Percentiles rank a stretch among this genome's conserved stretches.
Evolutionary conservation across 805 yeast genomes (phyloP).

Genomic region (Lachancea thermotolerans): DNA sequence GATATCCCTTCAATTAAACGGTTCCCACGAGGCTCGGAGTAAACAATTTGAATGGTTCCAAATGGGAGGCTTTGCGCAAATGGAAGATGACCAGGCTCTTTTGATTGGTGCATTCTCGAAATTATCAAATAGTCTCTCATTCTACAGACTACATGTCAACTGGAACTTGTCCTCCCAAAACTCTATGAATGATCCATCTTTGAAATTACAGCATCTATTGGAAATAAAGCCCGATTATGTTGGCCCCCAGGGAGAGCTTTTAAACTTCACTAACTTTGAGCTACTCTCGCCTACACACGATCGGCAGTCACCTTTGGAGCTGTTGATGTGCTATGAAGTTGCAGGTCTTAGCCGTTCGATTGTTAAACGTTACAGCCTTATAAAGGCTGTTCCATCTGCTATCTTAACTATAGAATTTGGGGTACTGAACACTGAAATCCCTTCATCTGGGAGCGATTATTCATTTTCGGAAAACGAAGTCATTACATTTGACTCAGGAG

Average conservation of each 20-base stretch:
- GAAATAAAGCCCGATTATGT: constrained; percentile 19
- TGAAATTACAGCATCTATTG: constrained; percentile 22
- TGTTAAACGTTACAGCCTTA: constrained; percentile 23
- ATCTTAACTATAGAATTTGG: constrained; percentile 14
- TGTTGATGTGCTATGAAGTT: constrained; percentile 20
- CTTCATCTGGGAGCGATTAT: constrained; percentile 7
- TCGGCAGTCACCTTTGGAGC: constrained; percentile 25
- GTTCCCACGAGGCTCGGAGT: constrained; percentile 15
- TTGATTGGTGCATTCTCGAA: constrained; percentile 27
- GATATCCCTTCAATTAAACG: constrained; percentile 25
- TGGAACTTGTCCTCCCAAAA: constrained; percentile 28
- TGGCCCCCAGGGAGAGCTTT: constrained; percentile 19
- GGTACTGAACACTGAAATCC: constrained; percentile 9
- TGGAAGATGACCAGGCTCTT: constrained; percentile 28
- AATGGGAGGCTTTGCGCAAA: constrained; percentile 29
- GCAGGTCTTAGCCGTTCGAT: constrained; percentile 20
- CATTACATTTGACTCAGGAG: background rate
- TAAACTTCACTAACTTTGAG: constrained; percentile 21
- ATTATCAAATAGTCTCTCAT: constrained; percentile 19
- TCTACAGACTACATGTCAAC: constrained; percentile 26
- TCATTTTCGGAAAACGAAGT: constrained; percentile 6
- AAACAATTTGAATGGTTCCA: constrained; percentile 30
- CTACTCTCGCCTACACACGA: constrained; percentile 26
- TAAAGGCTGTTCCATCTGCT: constrained; percentile 16
- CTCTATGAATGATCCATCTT: constrained; percentile 27